phyloP scores from a whole-genome alignment of 257 asterid genomes.

The Solanum microdontum region DNA sequence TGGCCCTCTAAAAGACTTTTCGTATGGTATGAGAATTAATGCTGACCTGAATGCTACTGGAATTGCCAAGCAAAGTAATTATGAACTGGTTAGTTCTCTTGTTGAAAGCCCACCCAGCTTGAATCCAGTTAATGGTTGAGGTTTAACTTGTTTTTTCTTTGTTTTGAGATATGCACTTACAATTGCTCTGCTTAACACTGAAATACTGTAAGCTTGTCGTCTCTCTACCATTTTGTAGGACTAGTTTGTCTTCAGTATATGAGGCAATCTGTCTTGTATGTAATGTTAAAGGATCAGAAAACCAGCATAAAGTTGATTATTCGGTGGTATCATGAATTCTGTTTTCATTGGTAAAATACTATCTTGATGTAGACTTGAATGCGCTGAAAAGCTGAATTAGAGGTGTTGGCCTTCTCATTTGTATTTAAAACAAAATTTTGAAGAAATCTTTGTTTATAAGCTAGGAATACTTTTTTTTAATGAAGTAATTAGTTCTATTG shows the following conservation, averaged over 20 bases:
- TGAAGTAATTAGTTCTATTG: background rate
- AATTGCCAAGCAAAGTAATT: constrained; percentile 81
- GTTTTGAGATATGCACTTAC: constrained; percentile 6
- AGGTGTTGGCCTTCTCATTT: background rate
- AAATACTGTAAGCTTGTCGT: background rate
- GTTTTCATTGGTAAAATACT: background rate
- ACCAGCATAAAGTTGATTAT: background rate
- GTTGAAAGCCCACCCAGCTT: background rate
- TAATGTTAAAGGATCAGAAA: background rate
- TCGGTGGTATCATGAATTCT: background rate
- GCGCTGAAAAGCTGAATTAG: background rate
- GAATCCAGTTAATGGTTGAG: background rate
- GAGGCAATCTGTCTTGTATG: background rate
- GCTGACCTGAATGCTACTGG: constrained; percentile 85
- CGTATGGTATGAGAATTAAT: constrained; percentile 76
- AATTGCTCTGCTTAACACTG: constrained; percentile 2
- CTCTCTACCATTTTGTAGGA: background rate
- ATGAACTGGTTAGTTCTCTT: constrained; percentile 68
- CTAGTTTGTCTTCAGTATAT: background rate
- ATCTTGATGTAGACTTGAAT: background rate
- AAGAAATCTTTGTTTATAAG: background rate
- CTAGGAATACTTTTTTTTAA: background rate
- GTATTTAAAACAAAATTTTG: background rate
- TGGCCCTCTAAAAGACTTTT: constrained; percentile 89
- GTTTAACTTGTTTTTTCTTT: background rate